A percentile compares a stretch with the other conserved stretches of the same genome.
Conservation (phyloP, 2,329 filamentous ascomycete genomes). For the Aspergillus niger region DNA sequence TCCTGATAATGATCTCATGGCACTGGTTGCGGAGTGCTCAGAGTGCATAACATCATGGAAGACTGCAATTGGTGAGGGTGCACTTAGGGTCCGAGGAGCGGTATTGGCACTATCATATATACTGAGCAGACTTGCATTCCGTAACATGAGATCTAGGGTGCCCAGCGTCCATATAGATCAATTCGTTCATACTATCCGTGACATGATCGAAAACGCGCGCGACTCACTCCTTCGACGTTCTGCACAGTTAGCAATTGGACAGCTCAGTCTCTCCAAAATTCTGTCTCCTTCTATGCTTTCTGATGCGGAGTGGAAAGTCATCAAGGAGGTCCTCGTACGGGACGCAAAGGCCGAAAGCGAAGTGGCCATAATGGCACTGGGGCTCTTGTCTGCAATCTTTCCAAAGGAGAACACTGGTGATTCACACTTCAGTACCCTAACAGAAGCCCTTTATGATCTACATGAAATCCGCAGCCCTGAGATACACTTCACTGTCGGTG, state of each 20-base stretch:
- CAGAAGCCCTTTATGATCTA: constrained; percentile 70
- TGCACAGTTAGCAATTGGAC: constrained; percentile 59
- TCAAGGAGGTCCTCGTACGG: constrained; percentile 65
- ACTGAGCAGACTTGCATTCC: constrained; percentile 59
- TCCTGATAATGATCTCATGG: constrained; percentile 44
- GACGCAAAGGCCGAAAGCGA: constrained; percentile 80
- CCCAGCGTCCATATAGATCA: constrained; percentile 43
- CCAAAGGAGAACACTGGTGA: constrained; percentile 38
- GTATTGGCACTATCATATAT: constrained; percentile 61
- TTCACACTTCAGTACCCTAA: constrained; percentile 50
- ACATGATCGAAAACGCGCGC: constrained; percentile 56
- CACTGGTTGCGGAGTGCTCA: constrained; percentile 51
- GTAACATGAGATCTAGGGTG: constrained; percentile 38
- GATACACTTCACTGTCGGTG: constrained; percentile 86
- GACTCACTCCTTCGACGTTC: constrained; percentile 62
- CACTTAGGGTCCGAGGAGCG: constrained; percentile 62
- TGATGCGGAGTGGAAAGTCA: constrained; percentile 40
- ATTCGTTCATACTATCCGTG: constrained; percentile 50
- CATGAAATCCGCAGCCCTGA: constrained; percentile 85
- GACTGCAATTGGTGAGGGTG: constrained; percentile 60
- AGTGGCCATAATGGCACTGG: constrained; percentile 76
- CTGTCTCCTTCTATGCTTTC: constrained; percentile 42
- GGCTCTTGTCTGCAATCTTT: constrained; percentile 66
- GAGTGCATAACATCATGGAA: constrained; percentile 55
- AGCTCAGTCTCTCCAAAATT: constrained; percentile 62